These are phyloP conservation scores for Penicillium sp. DNA, from an alignment of 2,329 filamentous ascomycete species.

Conservation along the genomic window DNA sequence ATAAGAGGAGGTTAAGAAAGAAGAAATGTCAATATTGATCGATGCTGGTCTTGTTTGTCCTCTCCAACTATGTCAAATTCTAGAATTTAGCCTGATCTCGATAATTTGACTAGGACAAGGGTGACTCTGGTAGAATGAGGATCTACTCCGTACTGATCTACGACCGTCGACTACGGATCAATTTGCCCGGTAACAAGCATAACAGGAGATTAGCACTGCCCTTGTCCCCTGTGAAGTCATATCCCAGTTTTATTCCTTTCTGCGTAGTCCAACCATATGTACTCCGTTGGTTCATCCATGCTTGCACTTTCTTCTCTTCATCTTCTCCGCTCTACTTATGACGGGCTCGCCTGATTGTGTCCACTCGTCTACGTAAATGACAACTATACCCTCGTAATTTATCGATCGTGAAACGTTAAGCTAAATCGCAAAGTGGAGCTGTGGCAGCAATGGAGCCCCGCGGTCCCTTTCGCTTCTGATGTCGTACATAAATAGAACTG, in stretches of 20 bases:
- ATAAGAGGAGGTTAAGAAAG: background rate
- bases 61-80: background rate
- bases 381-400: background rate
- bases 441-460: conserved; percentile 9
- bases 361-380: background rate
- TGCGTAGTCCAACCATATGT: no score
- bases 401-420: conserved; percentile 1
- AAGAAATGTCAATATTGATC: background rate
- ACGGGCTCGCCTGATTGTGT: no score
- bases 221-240: background rate
- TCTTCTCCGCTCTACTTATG: background rate
- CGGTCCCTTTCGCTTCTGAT: conserved; percentile 1
- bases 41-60: background rate
- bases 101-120: background rate
- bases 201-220: background rate
- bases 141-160: no score
- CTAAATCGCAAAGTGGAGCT: conserved; percentile 7
- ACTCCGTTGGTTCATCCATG: no score
- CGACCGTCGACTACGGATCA: no score
- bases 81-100: no score
- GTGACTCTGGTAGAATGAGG: conserved; percentile 8
- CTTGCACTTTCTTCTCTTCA: background rate
- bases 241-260: background rate
- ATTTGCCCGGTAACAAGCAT: conserved; percentile 7
- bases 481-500: conserved; percentile 12